Conservation (phyloP, 2,329 filamentous ascomycete genomes). For the Emydomyces testavorans region DNA sequence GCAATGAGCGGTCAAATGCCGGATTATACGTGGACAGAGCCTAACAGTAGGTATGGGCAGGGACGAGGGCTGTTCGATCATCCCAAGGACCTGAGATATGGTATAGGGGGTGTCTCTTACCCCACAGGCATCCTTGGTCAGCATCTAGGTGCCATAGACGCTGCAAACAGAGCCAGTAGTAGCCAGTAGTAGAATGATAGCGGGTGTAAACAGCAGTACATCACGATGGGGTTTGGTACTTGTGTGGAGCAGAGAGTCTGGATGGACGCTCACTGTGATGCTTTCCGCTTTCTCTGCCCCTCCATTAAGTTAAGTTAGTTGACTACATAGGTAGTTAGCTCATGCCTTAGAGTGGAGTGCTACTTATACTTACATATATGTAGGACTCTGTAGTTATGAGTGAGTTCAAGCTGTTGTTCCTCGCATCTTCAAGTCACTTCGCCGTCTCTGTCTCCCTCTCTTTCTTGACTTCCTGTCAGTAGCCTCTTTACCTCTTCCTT, state of each 20-base stretch:
- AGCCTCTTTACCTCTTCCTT: not conserved
- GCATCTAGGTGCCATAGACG: not conserved
- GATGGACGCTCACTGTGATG: too few species aligned
- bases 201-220: not conserved
- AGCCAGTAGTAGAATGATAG: not conserved
- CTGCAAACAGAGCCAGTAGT: not conserved
- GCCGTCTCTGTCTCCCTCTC: too few species aligned
- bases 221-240: not conserved
- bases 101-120: not conserved
- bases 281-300: too few species aligned
- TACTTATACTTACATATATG: too few species aligned
- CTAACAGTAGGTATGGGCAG: not conserved
- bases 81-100: constrained; percentile 1
- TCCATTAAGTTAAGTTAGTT: too few species aligned
- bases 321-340: too few species aligned
- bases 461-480: too few species aligned
- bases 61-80: not conserved
- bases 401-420: too few species aligned
- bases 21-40: not conserved
- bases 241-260: not conserved
- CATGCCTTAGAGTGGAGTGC: too few species aligned
- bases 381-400: too few species aligned
- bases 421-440: too few species aligned
- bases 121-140: not conserved
- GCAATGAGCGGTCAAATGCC: constrained; percentile 3